Conservation (phyloP, 2,329 filamentous ascomycete species). For the Coniochaeta prunicola region DNA sequence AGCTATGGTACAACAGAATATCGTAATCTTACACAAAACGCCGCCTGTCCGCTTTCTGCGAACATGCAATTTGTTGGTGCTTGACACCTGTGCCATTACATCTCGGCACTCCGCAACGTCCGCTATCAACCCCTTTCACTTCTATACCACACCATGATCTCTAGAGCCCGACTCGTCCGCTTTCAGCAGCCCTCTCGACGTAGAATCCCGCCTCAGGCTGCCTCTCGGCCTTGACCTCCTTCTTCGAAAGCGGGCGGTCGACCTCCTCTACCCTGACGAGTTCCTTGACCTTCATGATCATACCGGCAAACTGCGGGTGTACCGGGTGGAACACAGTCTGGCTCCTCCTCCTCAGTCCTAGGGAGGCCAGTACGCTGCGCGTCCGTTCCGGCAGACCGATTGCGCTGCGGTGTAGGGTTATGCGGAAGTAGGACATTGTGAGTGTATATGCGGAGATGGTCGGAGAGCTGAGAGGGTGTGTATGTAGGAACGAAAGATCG, state of each 20-base stretch:
- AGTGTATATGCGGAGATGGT: slow-evolving; percentile 6
- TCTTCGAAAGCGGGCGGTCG: slow-evolving; percentile 51
- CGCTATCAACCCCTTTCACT: background rate
- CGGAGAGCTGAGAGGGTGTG: background rate
- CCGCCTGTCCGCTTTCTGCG: background rate
- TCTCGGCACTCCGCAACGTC: no score
- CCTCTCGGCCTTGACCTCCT: slow-evolving; percentile 63
- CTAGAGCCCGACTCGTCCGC: slow-evolving; percentile 11
- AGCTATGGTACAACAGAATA: background rate
- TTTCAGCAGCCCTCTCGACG: slow-evolving; percentile 51
- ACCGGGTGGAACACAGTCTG: slow-evolving; percentile 88
- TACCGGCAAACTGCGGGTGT: slow-evolving; percentile 71
- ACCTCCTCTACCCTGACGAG: slow-evolving; percentile 79
- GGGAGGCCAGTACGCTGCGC: slow-evolving; percentile 72
- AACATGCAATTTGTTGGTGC: background rate
- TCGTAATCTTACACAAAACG: background rate
- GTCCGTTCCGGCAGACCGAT: slow-evolving; percentile 81
- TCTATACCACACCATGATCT: background rate
- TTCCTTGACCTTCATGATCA: slow-evolving; percentile 93
- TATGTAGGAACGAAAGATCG: background rate
- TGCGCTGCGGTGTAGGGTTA: slow-evolving; percentile 81
- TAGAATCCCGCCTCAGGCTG: slow-evolving; percentile 76
- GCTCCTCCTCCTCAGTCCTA: slow-evolving; percentile 78
- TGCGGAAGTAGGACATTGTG: slow-evolving; percentile 75
- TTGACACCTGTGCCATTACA: no score